Evolutionary conservation across 2,329 filamentous ascomycete species (phyloP), one percentile per base, ranked within the genome.

Genomic region (Diplocarpon rosae): DNA sequence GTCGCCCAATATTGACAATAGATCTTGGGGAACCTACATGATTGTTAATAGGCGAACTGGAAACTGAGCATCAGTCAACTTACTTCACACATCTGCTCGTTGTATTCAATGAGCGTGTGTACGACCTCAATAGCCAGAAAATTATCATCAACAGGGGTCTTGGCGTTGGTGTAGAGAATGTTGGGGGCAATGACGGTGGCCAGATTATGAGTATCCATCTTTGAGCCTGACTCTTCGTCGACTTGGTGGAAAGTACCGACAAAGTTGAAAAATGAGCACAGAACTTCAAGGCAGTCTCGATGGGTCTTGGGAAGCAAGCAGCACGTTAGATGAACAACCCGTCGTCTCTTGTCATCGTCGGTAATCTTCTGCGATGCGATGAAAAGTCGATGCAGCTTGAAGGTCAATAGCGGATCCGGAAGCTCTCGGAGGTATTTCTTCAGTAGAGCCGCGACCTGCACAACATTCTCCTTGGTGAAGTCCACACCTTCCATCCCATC

Each of bases 191-290:
- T 95, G 51, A 98, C 92, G 2, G 93, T 96, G 3, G 92, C 87
- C 51, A 98, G 75, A 60, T 98, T 98, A 69, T 94, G 88, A 42
- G 94, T 85, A 62, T 98, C 92, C 92, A 98, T 98, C 72, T 96
- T 95, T 56, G 90, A 95, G 20, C 92, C 92, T 16, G 84, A 85
- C 62, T 98, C 92, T 59, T 98, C 92, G 57, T 98, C 92, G 12
- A 98, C 81, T 60, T 95, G 89, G 51, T 93, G 90, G 69, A 98
- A 98, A 1, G 89, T 95, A 4, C 89, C 88, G 5, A 89, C 87
- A 90, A 92, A 98, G 59, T 95, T 95, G 37, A 98, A 73, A 72
- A 98, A 98, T 40, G 81, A 85, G 66, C 95, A 96, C 1, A 98
- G 67, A 34, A 98, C 88, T 65, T 98, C 92, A 65, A 98, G 80